Conservation (phyloP, 768 basidiomycete genomes). For the Lactarius akahatsu region DNA sequence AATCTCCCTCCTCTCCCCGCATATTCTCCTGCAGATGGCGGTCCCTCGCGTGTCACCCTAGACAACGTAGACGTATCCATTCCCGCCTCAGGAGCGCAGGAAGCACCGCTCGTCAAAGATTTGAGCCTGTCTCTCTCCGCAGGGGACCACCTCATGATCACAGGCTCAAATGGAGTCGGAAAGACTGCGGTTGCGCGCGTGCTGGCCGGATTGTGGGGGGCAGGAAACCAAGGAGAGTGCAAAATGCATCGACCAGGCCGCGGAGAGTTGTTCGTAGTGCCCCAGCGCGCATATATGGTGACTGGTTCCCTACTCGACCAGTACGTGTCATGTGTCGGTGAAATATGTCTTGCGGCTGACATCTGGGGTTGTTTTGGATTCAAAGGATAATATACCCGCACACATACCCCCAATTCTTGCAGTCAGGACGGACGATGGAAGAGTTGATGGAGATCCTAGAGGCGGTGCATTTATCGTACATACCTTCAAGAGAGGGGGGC, state of each 20-base stretch:
- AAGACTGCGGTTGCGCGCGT: slow-evolving; percentile 90
- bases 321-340: slow-evolving; percentile 36
- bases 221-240: slow-evolving; percentile 39
- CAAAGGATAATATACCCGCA: slow-evolving; percentile 83
- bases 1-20: slow-evolving; percentile 56
- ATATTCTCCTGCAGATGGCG: slow-evolving; percentile 37
- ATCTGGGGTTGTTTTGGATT: neutral
- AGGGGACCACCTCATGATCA: slow-evolving; percentile 91
- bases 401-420: slow-evolving; percentile 69
- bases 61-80: slow-evolving; percentile 70
- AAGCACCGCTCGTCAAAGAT: slow-evolving; percentile 56
- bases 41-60: slow-evolving; percentile 53
- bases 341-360: neutral
- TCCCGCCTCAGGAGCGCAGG: slow-evolving; percentile 34
- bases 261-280: slow-evolving; percentile 71
- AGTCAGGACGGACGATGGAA: slow-evolving; percentile 56
- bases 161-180: slow-evolving; percentile 89
- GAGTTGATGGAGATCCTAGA: slow-evolving; percentile 78
- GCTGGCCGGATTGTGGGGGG: slow-evolving; percentile 86
- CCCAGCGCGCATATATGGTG: slow-evolving; percentile 92
- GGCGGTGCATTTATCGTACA: slow-evolving; percentile 79
- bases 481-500: slow-evolving; percentile 86
- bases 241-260: slow-evolving; percentile 33
- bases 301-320: slow-evolving; percentile 87
- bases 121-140: slow-evolving; percentile 60